These are phyloP conservation scores for Letharia columbiana DNA, from an alignment of 495 filamentous ascomycete species.

Conservation along the genomic window DNA sequence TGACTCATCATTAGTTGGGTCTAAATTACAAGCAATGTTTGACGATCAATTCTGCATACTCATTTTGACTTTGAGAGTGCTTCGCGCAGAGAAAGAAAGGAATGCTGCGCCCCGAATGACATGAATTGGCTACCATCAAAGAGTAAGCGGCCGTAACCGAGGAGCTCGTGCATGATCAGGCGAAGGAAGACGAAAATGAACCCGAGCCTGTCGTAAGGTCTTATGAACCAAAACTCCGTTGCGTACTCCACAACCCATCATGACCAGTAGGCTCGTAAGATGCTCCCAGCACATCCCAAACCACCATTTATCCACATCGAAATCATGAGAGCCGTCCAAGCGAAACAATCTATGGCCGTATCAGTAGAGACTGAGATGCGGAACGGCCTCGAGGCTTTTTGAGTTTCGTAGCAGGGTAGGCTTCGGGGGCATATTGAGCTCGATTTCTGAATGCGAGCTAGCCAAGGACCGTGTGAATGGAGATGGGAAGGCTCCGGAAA, in stretches of 20 bases:
- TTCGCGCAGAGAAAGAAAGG: neutral
- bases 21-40: neutral
- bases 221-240: neutral
- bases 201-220: neutral
- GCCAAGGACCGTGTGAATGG: neutral
- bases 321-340: neutral
- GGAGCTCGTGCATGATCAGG: neutral
- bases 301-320: neutral
- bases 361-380: neutral
- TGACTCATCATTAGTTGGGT: neutral
- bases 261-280: neutral
- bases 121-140: neutral
- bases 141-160: neutral
- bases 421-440: slow-evolving; percentile 4
- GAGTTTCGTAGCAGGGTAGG: slow-evolving; percentile 4
- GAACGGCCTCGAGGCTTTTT: slow-evolving; percentile 5
- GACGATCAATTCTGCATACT: neutral
- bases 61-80: neutral
- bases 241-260: neutral
- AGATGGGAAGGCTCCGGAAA: neutral
- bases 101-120: neutral
- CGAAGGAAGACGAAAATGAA: neutral
- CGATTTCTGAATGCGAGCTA: slow-evolving; percentile 5
- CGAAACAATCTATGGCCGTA: neutral
- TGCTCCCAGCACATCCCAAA: neutral